Evolutionary conservation across 495 filamentous ascomycete genomes (phyloP).

Genomic region (Physcia stellaris): DNA sequence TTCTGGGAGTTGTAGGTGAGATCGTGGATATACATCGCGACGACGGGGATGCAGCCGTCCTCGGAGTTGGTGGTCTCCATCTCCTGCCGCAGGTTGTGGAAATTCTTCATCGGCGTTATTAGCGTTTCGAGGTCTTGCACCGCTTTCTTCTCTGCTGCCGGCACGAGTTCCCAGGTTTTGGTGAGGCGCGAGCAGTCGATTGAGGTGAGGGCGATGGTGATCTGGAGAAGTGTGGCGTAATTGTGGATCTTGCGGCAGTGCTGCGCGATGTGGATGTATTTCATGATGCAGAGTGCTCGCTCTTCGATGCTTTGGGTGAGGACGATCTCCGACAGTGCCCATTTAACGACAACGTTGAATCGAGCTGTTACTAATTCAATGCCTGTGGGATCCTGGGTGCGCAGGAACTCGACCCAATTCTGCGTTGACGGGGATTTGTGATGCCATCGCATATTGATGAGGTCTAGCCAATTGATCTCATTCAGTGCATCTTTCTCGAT

Average conservation of each 20-base stretch:
- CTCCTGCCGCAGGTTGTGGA: conserved; percentile 74
- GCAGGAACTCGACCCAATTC: conserved; percentile 88
- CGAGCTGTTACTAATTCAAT: conserved; percentile 93
- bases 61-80: conserved; percentile 73
- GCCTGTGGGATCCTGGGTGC: conserved; percentile 64
- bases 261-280: conserved; percentile 82
- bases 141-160: conserved; percentile 51
- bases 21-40: conserved; percentile 86
- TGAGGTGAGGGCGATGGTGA: conserved; percentile 80
- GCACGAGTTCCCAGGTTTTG: conserved; percentile 71
- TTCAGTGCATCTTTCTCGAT: conserved; percentile 93
- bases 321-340: conserved; percentile 84
- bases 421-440: conserved; percentile 48
- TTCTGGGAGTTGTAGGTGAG: conserved; percentile 93
- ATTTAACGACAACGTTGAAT: conserved; percentile 96
- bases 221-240: conserved; percentile 91
- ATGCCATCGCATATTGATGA: conserved; percentile 90
- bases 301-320: conserved; percentile 73
- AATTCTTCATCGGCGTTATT: conserved; percentile 81
- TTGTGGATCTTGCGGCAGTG: conserved; percentile 80
- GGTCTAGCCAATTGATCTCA: conserved; percentile 94
- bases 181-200: conserved; percentile 64
- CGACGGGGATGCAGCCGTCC: conserved; percentile 90
- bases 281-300: conserved; percentile 69
- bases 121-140: conserved; percentile 72